Base-by-base conservation (phyloP, 257 asterid genomes). In the Lavandula angustifolia region DNA sequence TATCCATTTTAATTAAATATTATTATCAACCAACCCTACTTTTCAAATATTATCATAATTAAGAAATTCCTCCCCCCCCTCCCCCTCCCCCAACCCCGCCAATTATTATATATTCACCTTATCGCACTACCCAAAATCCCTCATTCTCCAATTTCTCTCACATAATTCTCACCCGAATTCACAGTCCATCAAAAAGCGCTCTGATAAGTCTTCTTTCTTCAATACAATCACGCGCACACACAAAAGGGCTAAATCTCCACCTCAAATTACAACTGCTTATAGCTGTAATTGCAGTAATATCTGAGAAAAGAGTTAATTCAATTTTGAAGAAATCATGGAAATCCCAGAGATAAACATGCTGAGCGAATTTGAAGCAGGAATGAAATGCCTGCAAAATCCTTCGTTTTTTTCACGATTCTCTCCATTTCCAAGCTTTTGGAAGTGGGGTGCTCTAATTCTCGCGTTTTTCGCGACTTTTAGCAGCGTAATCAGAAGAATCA, bases 381-480 rank as follows among this genome's bases (percentile, higher is more conserved):
- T 89, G 75, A 82, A 81, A 60, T 80, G 92, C 73, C 73, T 92
- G 14, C 88, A 85, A 50, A 78, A 69, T 67, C 98, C 96, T 4
- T 80, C 92, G 10, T 11, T 73, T 2, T 43, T 77, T 58, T 72
- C 88, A 3, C 75, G 85, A 16, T 81, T 81, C 57, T 56, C 75
- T 38, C 38, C 90, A 5, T 51, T 77, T 67, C 63, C 86, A 1
- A 73, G 73, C 42, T 81, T 87, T 60, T 94, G 95, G 95, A 91
- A 87, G 76, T 94, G 94, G 95, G 92, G 95, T 5, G 99, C 99
- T 9, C 37, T 94, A 8, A 63, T 90, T 72, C 72, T 94, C 2
- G 95, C 95, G 0, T 53, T 94, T 17, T 61, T 81, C 1, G 96
- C 96, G 0, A 78, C 96, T 11, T 85, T 87, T 61, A 76, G 87